Percentiles rank a stretch among this genome's conserved stretches.
Conservation (phyloP, 2,329 filamentous ascomycete genomes). For the Atkinsonella texensis region DNA sequence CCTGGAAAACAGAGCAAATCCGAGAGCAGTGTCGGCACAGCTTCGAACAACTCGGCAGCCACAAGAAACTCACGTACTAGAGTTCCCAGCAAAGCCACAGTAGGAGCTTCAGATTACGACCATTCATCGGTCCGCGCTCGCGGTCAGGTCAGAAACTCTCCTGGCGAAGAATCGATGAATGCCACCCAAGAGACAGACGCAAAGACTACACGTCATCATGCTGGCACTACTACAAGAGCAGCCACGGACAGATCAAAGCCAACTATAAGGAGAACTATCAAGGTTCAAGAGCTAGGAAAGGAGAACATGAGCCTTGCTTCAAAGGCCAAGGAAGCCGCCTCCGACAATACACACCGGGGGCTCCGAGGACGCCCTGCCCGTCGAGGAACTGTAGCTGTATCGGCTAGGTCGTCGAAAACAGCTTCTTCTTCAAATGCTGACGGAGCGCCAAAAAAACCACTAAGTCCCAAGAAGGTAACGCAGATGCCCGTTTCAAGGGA, state of each 20-base stretch:
- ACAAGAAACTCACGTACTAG: slow-evolving; percentile 13
- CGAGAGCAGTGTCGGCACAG: slow-evolving; percentile 7
- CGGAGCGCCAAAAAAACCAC: slow-evolving; percentile 29
- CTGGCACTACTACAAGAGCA: slow-evolving; percentile 15
- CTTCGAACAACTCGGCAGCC: background rate
- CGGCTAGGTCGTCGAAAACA: slow-evolving; percentile 21
- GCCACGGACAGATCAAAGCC: slow-evolving; percentile 26
- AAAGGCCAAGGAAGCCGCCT: slow-evolving; percentile 23
- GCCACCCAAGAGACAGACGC: slow-evolving; percentile 17
- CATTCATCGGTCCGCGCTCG: slow-evolving; percentile 16
- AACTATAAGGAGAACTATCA: slow-evolving; percentile 46
- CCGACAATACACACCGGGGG: slow-evolving; percentile 19
- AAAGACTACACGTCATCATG: slow-evolving; percentile 18
- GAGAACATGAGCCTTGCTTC: slow-evolving; percentile 42
- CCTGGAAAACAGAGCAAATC: slow-evolving; percentile 28
- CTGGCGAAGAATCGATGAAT: slow-evolving; percentile 14
- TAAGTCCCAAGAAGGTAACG: slow-evolving; percentile 54
- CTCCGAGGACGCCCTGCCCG: slow-evolving; percentile 34
- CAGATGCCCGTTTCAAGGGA: slow-evolving; percentile 39
- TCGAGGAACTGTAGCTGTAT: slow-evolving; percentile 18
- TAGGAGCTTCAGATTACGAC: slow-evolving; percentile 13
- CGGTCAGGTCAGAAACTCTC: slow-evolving; percentile 31
- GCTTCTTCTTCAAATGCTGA: too few species aligned
- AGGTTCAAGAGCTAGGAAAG: slow-evolving; percentile 53
- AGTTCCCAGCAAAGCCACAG: slow-evolving; percentile 15